Percentiles rank a stretch among this genome's conserved stretches.
Evolutionary conservation across 1,284 basidiomycete genomes (phyloP).

Genomic region (Marasmius oreades): DNA sequence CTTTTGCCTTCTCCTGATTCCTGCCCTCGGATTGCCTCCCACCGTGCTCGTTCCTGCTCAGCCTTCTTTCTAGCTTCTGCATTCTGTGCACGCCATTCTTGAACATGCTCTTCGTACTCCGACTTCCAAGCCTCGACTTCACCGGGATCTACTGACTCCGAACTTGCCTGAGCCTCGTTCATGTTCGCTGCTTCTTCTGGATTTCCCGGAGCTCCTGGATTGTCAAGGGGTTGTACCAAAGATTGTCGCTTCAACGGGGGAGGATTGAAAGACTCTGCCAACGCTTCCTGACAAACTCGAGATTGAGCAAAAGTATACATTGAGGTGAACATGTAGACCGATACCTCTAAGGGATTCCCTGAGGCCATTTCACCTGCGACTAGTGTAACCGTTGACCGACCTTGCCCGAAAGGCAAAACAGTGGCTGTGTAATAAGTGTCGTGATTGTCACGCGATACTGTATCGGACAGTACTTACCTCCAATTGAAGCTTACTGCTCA

Average conservation of each 20-base stretch:
- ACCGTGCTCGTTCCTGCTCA: conserved; percentile 65
- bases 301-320: background rate
- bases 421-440: too few species aligned
- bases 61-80: conserved; percentile 74
- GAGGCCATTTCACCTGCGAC: background rate
- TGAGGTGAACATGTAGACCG: background rate
- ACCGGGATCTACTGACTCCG: conserved; percentile 9
- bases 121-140: conserved; percentile 47
- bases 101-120: conserved; percentile 68
- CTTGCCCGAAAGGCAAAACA: too few species aligned
- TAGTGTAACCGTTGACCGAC: background rate
- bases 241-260: conserved; percentile 16
- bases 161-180: background rate
- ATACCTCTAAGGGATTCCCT: background rate
- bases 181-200: background rate
- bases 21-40: conserved; percentile 55
- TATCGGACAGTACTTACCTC: too few species aligned
- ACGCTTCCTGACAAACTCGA: conserved; percentile 5
- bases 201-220: conserved; percentile 11
- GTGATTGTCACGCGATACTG: too few species aligned
- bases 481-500: too few species aligned
- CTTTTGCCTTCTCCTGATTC: conserved; percentile 38
- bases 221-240: conserved; percentile 5
- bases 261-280: conserved; percentile 16
- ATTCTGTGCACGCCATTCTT: conserved; percentile 71